phyloP scores from a whole-genome alignment of 495 filamentous ascomycete species.

The Penicillium samsonianum region DNA sequence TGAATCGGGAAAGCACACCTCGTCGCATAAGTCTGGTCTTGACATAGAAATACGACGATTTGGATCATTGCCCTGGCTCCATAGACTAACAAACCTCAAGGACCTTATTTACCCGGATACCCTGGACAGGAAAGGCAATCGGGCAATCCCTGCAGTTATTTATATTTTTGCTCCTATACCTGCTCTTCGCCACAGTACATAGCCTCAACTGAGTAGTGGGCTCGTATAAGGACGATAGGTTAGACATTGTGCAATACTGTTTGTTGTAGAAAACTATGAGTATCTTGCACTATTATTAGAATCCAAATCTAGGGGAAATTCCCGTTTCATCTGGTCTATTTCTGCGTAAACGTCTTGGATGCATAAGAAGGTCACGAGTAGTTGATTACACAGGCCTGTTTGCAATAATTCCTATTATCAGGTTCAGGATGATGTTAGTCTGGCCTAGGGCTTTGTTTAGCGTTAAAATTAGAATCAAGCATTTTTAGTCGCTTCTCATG shows the following conservation, averaged over 20 bases:
- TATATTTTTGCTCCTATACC: neutral
- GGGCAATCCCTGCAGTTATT: neutral
- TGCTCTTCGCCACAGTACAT: neutral
- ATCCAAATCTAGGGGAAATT: neutral
- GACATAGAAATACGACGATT: neutral
- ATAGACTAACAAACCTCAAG: neutral
- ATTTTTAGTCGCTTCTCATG: neutral
- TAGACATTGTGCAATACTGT: too few relatives aligned
- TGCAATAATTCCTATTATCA: neutral
- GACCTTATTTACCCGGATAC: neutral
- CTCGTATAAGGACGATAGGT: neutral
- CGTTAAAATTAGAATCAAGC: neutral
- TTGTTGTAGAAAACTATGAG: too few relatives aligned
- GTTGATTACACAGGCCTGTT: neutral
- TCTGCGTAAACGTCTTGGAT: neutral
- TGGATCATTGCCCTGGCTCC: neutral
- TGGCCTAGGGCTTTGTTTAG: neutral
- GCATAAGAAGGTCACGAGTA: neutral
- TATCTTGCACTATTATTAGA: neutral
- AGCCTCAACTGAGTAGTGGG: neutral
- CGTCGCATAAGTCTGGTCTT: neutral
- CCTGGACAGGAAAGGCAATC: neutral
- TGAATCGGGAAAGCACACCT: neutral
- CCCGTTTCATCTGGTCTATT: neutral
- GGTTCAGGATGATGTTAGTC: neutral